phyloP scores from a whole-genome alignment of 768 basidiomycete genomes.

The Mycena maculata region DNA sequence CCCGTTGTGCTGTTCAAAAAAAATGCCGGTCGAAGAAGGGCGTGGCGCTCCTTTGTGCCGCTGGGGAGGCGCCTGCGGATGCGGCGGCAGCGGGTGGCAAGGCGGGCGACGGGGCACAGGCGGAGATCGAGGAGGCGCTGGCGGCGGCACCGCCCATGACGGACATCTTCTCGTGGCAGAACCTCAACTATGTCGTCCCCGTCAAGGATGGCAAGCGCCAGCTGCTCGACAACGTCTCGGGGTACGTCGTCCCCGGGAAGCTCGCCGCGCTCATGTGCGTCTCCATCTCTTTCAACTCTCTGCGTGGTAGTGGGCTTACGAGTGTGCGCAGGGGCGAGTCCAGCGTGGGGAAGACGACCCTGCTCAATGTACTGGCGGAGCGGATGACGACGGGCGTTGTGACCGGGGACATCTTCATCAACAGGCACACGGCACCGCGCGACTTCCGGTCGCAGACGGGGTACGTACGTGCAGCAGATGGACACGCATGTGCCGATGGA shows the following conservation, averaged over 20 bases:
- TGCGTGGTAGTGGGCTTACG: constrained; percentile 60
- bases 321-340: constrained; percentile 42
- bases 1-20: constrained; percentile 75
- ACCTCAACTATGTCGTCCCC: constrained; percentile 73
- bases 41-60: background rate
- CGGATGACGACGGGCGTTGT: constrained; percentile 60
- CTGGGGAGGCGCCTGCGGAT: constrained; percentile 37
- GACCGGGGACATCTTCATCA: constrained; percentile 63
- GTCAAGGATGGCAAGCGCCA: constrained; percentile 57
- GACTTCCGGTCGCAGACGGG: constrained; percentile 80
- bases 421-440: constrained; percentile 61
- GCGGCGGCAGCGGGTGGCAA: too few species aligned
- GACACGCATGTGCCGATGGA: constrained; percentile 80
- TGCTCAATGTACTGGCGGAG: constrained; percentile 67
- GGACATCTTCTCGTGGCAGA: constrained; percentile 84
- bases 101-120: constrained; percentile 3
- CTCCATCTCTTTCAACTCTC: constrained; percentile 55
- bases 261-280: constrained; percentile 83
- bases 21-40: constrained; percentile 58
- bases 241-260: constrained; percentile 86
- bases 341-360: constrained; percentile 58
- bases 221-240: constrained; percentile 78
- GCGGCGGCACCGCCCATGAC: constrained; percentile 50
- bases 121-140: constrained; percentile 42
- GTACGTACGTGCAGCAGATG: constrained; percentile 87